Evolutionary conservation across 495 filamentous ascomycete genomes (phyloP).

Genomic region (Parathielavia appendiculata): DNA sequence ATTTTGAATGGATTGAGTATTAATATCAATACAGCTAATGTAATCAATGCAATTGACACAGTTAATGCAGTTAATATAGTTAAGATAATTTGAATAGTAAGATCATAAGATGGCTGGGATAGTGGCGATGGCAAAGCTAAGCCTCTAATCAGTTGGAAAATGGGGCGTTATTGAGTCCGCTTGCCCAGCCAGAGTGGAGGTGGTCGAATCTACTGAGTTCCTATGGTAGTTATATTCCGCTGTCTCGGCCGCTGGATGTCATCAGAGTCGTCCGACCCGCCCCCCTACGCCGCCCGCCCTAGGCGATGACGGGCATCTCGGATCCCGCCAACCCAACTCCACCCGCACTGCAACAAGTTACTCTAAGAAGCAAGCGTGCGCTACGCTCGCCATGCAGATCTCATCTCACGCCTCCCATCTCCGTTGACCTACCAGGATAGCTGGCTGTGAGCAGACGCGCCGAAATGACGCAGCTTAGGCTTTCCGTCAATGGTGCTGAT

Average conservation of each 20-base stretch:
- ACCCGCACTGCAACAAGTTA: neutral
- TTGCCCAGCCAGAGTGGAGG: too few relatives aligned
- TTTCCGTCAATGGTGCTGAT: neutral
- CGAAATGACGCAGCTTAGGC: slow-evolving; percentile 2
- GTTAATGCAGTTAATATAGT: too few relatives aligned
- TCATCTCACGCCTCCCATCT: neutral
- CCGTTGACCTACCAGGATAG: too few relatives aligned
- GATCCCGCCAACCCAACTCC: slow-evolving; percentile 1
- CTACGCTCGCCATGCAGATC: slow-evolving; percentile 5
- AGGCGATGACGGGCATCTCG: slow-evolving; percentile 17
- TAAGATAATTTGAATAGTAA: too few relatives aligned
- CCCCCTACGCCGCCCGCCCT: neutral
- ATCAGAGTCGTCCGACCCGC: slow-evolving; percentile 15
- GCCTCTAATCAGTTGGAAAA: too few relatives aligned
- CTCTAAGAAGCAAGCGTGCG: neutral
- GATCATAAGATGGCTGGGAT: too few relatives aligned
- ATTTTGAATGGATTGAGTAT: too few relatives aligned
- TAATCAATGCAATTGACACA: too few relatives aligned
- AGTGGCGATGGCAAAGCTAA: too few relatives aligned
- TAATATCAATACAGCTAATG: too few relatives aligned
- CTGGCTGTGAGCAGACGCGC: neutral
- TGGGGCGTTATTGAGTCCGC: too few relatives aligned
- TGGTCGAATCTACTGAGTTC: too few relatives aligned
- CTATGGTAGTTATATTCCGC: neutral
- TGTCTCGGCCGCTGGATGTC: neutral